Conservation (phyloP, 164 flowering plant species). For the Vitis labrusca region DNA sequence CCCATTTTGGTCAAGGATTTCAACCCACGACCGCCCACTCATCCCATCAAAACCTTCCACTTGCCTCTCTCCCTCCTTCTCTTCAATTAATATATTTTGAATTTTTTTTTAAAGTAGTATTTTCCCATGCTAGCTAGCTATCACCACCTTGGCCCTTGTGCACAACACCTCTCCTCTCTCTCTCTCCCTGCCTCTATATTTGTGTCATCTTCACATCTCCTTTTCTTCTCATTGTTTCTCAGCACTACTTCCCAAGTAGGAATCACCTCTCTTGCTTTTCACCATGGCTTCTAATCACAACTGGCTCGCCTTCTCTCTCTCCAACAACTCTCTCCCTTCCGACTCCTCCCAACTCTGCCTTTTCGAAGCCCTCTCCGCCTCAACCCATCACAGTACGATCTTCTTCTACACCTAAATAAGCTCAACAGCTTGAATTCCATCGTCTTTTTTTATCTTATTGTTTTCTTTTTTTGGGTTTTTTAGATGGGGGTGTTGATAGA, state of each 20-base stretch:
- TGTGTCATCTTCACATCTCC: no score
- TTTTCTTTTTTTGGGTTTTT: neutral
- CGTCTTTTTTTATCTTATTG: neutral
- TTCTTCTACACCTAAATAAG: neutral
- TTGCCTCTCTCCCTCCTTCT: constrained; percentile 11
- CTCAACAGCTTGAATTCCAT: no score
- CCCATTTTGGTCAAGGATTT: no score
- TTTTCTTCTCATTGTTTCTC: no score
- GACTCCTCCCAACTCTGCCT: constrained; percentile 31
- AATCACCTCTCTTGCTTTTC: no score
- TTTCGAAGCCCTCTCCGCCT: constrained; percentile 37
- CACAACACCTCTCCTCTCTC: constrained; percentile 9
- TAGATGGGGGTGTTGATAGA: constrained; percentile 12
- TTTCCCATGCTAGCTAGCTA: neutral
- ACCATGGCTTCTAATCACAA: neutral
- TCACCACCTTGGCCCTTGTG: constrained; percentile 26
- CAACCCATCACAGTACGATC: constrained; percentile 9
- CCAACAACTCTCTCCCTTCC: constrained; percentile 21
- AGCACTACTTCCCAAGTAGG: no score
- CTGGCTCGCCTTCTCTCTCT: constrained; percentile 64
- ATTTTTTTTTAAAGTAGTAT: neutral
- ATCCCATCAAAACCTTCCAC: constrained; percentile 38
- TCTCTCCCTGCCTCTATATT: constrained; percentile 10
- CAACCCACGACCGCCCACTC: constrained; percentile 22
- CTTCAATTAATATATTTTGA: neutral